phyloP scores from a whole-genome alignment of 306 rosid species.

The Pueraria montana region DNA sequence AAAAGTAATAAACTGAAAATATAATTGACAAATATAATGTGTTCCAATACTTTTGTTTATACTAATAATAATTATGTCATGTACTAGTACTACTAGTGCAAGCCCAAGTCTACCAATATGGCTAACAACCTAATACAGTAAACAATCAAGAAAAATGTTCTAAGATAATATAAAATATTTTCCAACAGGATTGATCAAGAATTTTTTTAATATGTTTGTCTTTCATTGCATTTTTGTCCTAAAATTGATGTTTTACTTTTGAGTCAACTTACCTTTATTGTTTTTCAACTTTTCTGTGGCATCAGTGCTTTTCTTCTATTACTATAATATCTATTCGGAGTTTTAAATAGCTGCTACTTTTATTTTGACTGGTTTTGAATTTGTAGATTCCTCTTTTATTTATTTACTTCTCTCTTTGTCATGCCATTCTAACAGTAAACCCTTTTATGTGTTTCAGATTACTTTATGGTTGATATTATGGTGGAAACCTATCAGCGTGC shows the following conservation, averaged over 20 bases:
- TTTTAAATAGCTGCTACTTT: conserved; percentile 41
- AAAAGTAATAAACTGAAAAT: neutral
- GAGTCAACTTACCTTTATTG: neutral
- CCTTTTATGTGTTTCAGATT: conserved; percentile 63
- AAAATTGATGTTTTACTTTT: neutral
- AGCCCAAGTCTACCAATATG: conserved; percentile 6
- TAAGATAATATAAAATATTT: conserved; percentile 1
- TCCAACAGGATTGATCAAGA: neutral
- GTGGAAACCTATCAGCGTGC: conserved; percentile 83
- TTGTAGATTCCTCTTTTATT: conserved; percentile 36
- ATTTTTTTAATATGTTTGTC: neutral
- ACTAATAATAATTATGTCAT: neutral
- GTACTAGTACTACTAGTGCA: neutral
- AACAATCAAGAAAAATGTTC: neutral
- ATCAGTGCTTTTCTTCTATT: neutral
- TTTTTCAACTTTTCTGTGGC: neutral
- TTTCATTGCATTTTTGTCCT: neutral
- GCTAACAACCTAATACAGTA: neutral
- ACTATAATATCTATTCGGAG: conserved; percentile 1
- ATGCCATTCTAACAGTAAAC: conserved; percentile 2
- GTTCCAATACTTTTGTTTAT: conserved; percentile 15
- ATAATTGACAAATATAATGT: neutral
- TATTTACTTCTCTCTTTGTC: conserved; percentile 7
- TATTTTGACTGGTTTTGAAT: conserved; percentile 42
- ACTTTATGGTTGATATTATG: conserved; percentile 86